Evolutionary conservation across 768 basidiomycete species (phyloP), one percentile per base, ranked within the genome.

Genomic region (Kwoniella dejecticola): DNA sequence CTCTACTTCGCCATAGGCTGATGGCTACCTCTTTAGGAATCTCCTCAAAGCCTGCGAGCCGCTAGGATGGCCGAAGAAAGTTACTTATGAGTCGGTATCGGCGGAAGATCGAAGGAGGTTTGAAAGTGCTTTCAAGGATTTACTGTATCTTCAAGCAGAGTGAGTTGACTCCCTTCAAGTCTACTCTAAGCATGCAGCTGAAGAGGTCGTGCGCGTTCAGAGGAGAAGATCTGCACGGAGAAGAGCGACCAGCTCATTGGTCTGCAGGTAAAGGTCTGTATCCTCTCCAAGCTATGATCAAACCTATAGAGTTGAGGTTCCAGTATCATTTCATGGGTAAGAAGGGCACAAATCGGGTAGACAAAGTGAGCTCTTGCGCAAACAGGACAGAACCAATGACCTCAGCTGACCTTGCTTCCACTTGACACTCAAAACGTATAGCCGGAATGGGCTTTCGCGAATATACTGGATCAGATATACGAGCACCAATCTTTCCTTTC

Each of bases 401-500:
- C n/a, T n/a, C n/a, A n/a, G n/a, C n/a, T n/a, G n/a, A n/a, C n/a
- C n/a, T n/a, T n/a, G n/a, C n/a, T n/a, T n/a, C n/a, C n/a, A n/a
- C n/a, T n/a, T n/a, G n/a, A n/a, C n/a, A n/a, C n/a, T n/a, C n/a
- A n/a, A n/a, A n/a, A n/a, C n/a, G n/a, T 58, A 23, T 71, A 95
- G 91, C 95, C 96, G 1, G 96, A 98, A 77, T 98, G 94, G 91
- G 97, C 91, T 71, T 90, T 98, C 75, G 88, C 91, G 2, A 90
- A 97, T 76, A 82, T 98, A 23, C 83, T 90, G 48, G 94, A 98
- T 74, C 85, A 89, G 60, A 84, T 86, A 12, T 90, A 92, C 68
- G 90, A 95, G 58, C 93, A 97, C 63, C 83, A 85, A 24, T 78
- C 82, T 1, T 94, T 97, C 77, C 86, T 96, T 83, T 86, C 89